phyloP scores from a whole-genome alignment of 495 filamentous ascomycete species.

The Darksidea phi region DNA sequence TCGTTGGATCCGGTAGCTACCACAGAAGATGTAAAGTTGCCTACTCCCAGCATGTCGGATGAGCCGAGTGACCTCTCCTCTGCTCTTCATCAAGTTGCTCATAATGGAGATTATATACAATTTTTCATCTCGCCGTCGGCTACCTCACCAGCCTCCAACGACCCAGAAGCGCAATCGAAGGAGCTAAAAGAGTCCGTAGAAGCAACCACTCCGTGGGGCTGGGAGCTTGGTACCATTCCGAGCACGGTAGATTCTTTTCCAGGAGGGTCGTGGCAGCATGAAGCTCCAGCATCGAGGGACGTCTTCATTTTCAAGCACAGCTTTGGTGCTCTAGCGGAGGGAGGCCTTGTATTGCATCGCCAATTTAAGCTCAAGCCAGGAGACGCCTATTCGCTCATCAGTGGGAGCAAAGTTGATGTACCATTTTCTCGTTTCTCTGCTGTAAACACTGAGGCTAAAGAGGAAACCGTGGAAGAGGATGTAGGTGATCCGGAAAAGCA shows the following conservation, averaged over 20 bases:
- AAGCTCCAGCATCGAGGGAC: neutral
- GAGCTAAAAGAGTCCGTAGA: neutral
- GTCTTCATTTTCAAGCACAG: slow-evolving; percentile 12
- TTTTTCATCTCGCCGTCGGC: slow-evolving; percentile 24
- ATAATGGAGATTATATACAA: slow-evolving; percentile 33
- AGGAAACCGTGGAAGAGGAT: neutral
- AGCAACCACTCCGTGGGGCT: neutral
- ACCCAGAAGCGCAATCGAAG: neutral
- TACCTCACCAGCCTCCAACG: neutral
- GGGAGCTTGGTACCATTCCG: slow-evolving; percentile 27
- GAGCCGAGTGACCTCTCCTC: slow-evolving; percentile 20
- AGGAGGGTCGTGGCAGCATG: slow-evolving; percentile 8
- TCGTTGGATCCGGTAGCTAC: slow-evolving; percentile 63
- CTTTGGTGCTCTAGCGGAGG: slow-evolving; percentile 33
- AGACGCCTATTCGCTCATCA: neutral
- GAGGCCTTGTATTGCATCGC: slow-evolving; percentile 19
- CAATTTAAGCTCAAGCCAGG: neutral
- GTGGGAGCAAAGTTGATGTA: slow-evolving; percentile 27
- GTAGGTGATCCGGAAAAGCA: neutral
- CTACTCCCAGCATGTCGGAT: neutral
- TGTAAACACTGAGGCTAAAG: neutral
- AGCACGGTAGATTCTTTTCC: slow-evolving; percentile 24
- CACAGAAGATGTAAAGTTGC: neutral
- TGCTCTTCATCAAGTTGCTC: slow-evolving; percentile 27
- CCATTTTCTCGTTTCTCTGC: slow-evolving; percentile 27